Base-by-base conservation (phyloP, 352 stramenopile genomes). In the Thraustochytrium sp. region DNA sequence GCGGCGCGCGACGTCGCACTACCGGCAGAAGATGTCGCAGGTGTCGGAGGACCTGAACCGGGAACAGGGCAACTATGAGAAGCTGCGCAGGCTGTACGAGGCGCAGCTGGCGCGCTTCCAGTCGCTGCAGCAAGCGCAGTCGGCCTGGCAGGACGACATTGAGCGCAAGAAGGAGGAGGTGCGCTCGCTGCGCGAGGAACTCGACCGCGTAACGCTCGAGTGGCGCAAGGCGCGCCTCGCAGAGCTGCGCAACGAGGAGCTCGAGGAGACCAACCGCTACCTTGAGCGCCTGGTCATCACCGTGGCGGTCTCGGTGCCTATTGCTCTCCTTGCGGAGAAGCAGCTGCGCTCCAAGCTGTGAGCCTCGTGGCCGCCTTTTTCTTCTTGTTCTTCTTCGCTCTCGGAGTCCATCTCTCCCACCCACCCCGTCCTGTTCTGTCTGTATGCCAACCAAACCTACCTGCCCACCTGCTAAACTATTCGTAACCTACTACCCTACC, bases 251-350 rank as follows among this genome's bases (percentile, higher is more conserved):
- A 80, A 80, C 42, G 40, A 80, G 34, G 68, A 80, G 51, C 68
- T 80, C 68, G 68, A 80, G 44, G 68, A 80, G 34, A 80, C 31
- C 13, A 80, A 80, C 9, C 48, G 68, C n/a, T 80, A 80, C n/a
- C 68, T 80, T 1, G 68, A 80, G 68, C 68, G 68, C 16, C 53
- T 80, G 5, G 68, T 80, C 44, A 80, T 80, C 68, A 80, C 68
- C 36, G 68, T 80, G 1, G 68, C 68, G 23, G 68, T 80, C 21
- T 51, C 68, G 9, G 40, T 80, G 31, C 68, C 68, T 44, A 80
- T 80, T 11, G 68, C 68, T 18, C 68, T 80, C n/a, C 37, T 80
- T 18, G 68, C 68, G n/a, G 68, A 77, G 42, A 80, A 80, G 53
- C 68, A 80, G 51, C 31, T 80, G 4, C 31, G 68, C 18, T 80